phyloP scores from a whole-genome alignment of 257 asterid species.

The Petrea volubilis region DNA sequence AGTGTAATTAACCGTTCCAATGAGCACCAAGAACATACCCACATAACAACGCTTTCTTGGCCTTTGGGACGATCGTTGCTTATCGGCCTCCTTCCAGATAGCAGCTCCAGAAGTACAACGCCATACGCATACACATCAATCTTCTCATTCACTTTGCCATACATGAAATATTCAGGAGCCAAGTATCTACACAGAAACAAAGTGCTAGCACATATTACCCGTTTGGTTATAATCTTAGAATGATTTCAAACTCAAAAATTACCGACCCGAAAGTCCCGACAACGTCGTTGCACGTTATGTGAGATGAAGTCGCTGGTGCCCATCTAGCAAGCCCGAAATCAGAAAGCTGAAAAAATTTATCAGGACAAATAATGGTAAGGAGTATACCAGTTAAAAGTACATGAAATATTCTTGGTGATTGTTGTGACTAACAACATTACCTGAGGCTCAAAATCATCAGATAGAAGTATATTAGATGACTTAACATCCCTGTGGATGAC shows the following conservation, averaged over 20 bases:
- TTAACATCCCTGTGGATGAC: conserved; percentile 70
- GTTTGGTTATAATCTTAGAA: not conserved
- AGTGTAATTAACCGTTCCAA: not conserved
- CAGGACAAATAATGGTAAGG: not conserved
- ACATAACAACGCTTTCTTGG: not conserved
- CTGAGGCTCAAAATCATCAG: conserved; percentile 65
- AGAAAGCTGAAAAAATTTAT: not conserved
- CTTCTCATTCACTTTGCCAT: conserved; percentile 67
- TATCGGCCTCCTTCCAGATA: conserved; percentile 62
- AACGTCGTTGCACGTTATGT: not conserved
- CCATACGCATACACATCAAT: conserved; percentile 73
- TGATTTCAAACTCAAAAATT: not conserved
- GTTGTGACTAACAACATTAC: not conserved
- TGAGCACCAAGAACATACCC: not conserved
- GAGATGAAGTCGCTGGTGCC: not conserved
- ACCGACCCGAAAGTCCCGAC: not conserved
- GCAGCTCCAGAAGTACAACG: conserved; percentile 69
- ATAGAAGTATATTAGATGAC: conserved; percentile 62
- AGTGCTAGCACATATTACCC: not conserved
- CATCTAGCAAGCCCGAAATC: not conserved
- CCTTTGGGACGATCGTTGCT: not conserved
- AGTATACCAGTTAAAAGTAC: not conserved
- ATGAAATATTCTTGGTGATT: not conserved
- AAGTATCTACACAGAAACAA: conserved; percentile 44
- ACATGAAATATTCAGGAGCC: conserved; percentile 79